Evolutionary conservation across 2,329 filamentous ascomycete species (phyloP).

Genomic region (Aspergillus thermomutatus): DNA sequence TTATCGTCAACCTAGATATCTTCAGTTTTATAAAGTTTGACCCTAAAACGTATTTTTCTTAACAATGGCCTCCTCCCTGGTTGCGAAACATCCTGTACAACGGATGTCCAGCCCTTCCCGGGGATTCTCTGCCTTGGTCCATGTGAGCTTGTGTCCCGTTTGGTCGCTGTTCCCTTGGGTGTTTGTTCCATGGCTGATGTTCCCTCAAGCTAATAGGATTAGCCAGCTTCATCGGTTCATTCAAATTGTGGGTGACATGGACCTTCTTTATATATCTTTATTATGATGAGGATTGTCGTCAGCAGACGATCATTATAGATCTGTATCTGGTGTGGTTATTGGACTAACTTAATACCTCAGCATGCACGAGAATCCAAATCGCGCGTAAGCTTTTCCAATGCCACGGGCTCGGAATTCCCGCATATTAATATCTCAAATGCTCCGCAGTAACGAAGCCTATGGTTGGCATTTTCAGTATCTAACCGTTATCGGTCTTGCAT

Average conservation of each 20-base stretch:
- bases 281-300: not conserved
- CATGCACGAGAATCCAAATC: slow-evolving; percentile 42
- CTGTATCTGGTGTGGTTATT: not conserved
- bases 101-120: slow-evolving; percentile 41
- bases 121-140: slow-evolving; percentile 41
- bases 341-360: slow-evolving; percentile 20
- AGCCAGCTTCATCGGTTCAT: slow-evolving; percentile 43
- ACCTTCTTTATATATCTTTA: not conserved
- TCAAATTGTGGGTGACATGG: slow-evolving; percentile 39
- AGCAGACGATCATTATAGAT: not conserved
- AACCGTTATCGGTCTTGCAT: slow-evolving; percentile 58
- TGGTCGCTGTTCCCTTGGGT: not conserved
- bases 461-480: slow-evolving; percentile 66
- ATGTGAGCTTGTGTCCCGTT: slow-evolving; percentile 30
- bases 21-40: not conserved
- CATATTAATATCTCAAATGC: slow-evolving; percentile 10
- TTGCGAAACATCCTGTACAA: slow-evolving; percentile 42
- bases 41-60: slow-evolving; percentile 2
- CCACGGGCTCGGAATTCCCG: not conserved
- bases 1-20: not conserved
- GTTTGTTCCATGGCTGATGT: slow-evolving; percentile 18
- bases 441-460: slow-evolving; percentile 53
- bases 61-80: slow-evolving; percentile 15
- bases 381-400: slow-evolving; percentile 31
- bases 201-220: slow-evolving; percentile 34